phyloP scores from a whole-genome alignment of 805 yeast genomes.

The Maudiozyma barnettii region DNA sequence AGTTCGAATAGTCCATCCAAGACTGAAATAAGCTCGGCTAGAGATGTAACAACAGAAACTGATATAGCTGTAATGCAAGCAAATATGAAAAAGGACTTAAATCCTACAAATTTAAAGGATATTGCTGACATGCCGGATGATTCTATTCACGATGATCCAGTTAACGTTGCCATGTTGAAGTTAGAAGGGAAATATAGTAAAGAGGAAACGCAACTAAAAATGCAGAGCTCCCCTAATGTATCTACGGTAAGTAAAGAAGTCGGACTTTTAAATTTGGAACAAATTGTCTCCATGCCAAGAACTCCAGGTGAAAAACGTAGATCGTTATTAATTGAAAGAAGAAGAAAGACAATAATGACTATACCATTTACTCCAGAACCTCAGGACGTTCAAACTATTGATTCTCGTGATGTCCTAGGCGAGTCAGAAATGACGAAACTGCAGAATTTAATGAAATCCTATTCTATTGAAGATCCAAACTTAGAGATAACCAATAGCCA shows the following conservation, averaged over 20 bases:
- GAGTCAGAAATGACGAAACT: constrained; percentile 12
- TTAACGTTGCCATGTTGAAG: constrained; percentile 63
- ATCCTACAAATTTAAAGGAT: constrained; percentile 28
- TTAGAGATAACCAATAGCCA: constrained; percentile 27
- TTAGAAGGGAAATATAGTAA: constrained; percentile 55
- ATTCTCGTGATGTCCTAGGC: constrained; percentile 5
- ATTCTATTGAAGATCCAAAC: constrained; percentile 21
- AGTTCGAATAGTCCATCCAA: neutral
- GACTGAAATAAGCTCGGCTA: neutral
- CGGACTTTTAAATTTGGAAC: constrained; percentile 11
- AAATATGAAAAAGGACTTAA: neutral
- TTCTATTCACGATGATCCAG: constrained; percentile 54
- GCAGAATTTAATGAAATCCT: constrained; percentile 17
- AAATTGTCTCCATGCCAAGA: constrained; percentile 7
- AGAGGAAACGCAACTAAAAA: constrained; percentile 1
- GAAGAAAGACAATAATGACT: constrained; percentile 31
- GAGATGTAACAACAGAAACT: neutral
- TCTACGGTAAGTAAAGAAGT: constrained; percentile 13
- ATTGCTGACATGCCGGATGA: constrained; percentile 83
- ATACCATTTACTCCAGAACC: constrained; percentile 28
- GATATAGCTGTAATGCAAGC: constrained; percentile 1
- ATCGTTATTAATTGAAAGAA: constrained; percentile 30
- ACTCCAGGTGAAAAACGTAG: constrained; percentile 19
- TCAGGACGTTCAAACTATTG: neutral
- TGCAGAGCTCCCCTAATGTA: constrained; percentile 12